phyloP scores from a whole-genome alignment of 2,329 filamentous ascomycete genomes.

The Didymella glomerata region DNA sequence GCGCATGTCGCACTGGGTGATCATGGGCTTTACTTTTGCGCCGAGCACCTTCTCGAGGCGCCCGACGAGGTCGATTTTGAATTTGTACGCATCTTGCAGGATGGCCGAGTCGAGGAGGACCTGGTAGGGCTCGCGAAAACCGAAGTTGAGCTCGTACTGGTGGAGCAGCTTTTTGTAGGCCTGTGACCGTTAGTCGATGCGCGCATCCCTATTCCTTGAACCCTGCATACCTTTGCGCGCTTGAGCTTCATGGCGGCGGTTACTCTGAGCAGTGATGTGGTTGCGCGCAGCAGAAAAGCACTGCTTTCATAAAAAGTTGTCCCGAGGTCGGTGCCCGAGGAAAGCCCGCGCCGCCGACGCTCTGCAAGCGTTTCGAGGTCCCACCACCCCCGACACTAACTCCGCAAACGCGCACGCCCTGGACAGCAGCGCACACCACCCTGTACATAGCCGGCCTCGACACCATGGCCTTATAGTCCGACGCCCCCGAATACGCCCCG shows the following conservation, averaged over 20 bases:
- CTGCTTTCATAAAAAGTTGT: conserved; percentile 18
- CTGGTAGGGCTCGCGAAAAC: conserved; percentile 94
- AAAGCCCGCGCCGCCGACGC: not conserved
- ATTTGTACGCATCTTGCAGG: conserved; percentile 79
- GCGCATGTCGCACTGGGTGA: conserved; percentile 82
- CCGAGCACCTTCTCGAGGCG: conserved; percentile 84
- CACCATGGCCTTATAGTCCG: conserved; percentile 13
- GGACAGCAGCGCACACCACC: conserved; percentile 4
- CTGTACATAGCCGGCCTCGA: conserved; percentile 15
- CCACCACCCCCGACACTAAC: conserved; percentile 2
- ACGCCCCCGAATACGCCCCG: conserved; percentile 3
- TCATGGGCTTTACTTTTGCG: conserved; percentile 85
- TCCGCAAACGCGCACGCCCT: conserved; percentile 9
- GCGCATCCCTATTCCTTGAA: too few relatives aligned
- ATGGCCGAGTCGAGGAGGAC: conserved; percentile 80
- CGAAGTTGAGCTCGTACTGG: conserved; percentile 85
- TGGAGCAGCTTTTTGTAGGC: conserved; percentile 93
- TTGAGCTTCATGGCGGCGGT: conserved; percentile 44
- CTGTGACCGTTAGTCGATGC: conserved; percentile 70
- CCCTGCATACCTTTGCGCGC: conserved; percentile 37
- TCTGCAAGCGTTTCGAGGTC: not conserved
- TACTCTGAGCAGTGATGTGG: conserved; percentile 9
- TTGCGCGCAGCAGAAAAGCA: not conserved
- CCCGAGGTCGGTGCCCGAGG: conserved; percentile 10
- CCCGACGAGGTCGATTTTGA: conserved; percentile 84